phyloP scores from a whole-genome alignment of 257 asterid genomes.

The Lavandula angustifolia region DNA sequence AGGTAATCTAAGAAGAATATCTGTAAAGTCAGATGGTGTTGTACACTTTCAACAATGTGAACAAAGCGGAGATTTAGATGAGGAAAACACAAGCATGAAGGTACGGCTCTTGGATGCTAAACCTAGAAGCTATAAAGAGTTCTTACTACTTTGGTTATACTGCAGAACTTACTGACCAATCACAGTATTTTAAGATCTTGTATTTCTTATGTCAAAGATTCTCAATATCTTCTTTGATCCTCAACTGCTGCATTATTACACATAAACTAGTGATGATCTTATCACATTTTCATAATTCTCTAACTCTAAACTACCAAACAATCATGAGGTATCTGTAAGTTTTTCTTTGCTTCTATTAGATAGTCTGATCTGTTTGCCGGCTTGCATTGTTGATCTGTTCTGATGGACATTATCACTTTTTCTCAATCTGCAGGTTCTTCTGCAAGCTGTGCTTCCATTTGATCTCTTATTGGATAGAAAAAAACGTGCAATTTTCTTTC shows the following conservation, averaged over 20 bases:
- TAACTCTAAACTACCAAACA: background rate
- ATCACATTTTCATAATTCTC: background rate
- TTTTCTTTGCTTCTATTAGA: slow-evolving; percentile 10
- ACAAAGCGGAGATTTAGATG: slow-evolving; percentile 49
- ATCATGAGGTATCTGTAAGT: background rate
- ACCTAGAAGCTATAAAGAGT: slow-evolving; percentile 21
- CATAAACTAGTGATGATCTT: background rate
- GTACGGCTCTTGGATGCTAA: slow-evolving; percentile 38
- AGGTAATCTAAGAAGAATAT: slow-evolving; percentile 57
- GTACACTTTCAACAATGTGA: slow-evolving; percentile 48
- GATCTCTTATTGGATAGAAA: slow-evolving; percentile 76
- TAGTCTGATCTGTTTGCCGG: slow-evolving; percentile 26
- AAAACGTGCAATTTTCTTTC: slow-evolving; percentile 62
- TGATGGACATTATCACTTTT: slow-evolving; percentile 17
- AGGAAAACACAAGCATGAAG: slow-evolving; percentile 72
- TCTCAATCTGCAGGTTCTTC: slow-evolving; percentile 64
- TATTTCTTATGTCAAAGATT: slow-evolving; percentile 3
- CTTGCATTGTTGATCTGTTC: slow-evolving; percentile 18
- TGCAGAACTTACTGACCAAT: slow-evolving; percentile 12
- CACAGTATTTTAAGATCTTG: background rate
- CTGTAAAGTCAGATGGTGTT: slow-evolving; percentile 46
- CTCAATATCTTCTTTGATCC: slow-evolving; percentile 23
- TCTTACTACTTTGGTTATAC: background rate
- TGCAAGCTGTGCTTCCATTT: slow-evolving; percentile 96
- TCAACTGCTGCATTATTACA: slow-evolving; percentile 7